Percentiles rank a stretch among this genome's conserved stretches.
Evolutionary conservation across 2,329 filamentous ascomycete species (phyloP).

Genomic region (Colletotrichum magnum): DNA sequence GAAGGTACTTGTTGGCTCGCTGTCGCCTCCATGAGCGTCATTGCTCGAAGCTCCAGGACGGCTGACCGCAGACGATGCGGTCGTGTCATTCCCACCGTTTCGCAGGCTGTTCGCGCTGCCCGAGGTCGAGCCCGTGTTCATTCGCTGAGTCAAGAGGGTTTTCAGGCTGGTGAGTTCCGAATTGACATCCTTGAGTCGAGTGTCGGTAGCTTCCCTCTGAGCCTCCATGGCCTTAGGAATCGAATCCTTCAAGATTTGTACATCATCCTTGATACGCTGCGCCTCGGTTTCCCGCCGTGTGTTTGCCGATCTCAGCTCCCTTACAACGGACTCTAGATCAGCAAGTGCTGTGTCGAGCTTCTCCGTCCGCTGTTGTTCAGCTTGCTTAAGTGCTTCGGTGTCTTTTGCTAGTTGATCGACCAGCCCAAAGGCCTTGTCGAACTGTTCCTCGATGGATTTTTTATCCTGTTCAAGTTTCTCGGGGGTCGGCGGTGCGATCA

Average conservation of each 20-base stretch:
- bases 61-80: constrained; percentile 17
- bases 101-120: constrained; percentile 45
- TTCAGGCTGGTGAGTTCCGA: constrained; percentile 93
- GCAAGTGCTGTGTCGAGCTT: constrained; percentile 84
- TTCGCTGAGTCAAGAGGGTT: constrained; percentile 80
- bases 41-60: constrained; percentile 44
- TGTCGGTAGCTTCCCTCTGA: constrained; percentile 88
- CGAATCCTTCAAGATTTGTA: constrained; percentile 83
- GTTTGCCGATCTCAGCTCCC: constrained; percentile 85
- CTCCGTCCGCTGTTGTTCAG: constrained; percentile 87
- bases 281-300: constrained; percentile 89
- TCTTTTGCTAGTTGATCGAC: constrained; percentile 94
- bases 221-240: constrained; percentile 91
- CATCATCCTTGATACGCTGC: constrained; percentile 87
- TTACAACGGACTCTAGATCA: constrained; percentile 87
- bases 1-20: constrained; percentile 44
- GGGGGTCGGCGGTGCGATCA: constrained; percentile 93
- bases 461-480: constrained; percentile 97
- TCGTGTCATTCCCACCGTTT: constrained; percentile 43
- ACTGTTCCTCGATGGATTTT: constrained; percentile 90
- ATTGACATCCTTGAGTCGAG: constrained; percentile 85
- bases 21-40: constrained; percentile 48
- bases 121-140: constrained; percentile 56
- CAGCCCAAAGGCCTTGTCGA: constrained; percentile 90
- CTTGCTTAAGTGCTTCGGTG: constrained; percentile 87